Conservation (phyloP, 202 grass and related monocot species). For the Musa balbisiana region DNA sequence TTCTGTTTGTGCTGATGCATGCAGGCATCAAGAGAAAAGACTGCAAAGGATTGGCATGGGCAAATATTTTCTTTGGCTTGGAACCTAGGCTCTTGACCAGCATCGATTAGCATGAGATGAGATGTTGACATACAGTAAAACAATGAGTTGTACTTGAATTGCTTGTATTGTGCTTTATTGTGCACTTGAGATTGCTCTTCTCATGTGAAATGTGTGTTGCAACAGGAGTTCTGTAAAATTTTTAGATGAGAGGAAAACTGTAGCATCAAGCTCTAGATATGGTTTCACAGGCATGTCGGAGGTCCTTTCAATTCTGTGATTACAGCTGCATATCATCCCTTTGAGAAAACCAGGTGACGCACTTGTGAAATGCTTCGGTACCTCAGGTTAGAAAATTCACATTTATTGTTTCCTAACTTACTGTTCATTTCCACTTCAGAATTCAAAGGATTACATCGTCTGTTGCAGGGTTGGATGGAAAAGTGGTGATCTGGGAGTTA, state of each 20-base stretch:
- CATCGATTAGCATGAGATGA: neutral
- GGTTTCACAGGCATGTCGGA: conserved; percentile 55
- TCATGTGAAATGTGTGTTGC: neutral
- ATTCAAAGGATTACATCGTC: conserved; percentile 6
- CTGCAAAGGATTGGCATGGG: neutral
- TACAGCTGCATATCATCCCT: conserved; percentile 65
- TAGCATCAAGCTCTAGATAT: conserved; percentile 62
- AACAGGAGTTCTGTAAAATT: conserved; percentile 81
- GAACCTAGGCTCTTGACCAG: neutral
- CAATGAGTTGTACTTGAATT: neutral
- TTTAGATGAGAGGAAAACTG: conserved; percentile 81
- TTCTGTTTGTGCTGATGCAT: neutral
- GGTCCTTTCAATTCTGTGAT: neutral
- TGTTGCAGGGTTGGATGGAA: conserved; percentile 77
- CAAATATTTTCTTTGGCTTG: neutral
- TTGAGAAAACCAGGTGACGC: conserved; percentile 43
- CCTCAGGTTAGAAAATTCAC: conserved; percentile 57
- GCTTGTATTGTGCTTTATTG: neutral
- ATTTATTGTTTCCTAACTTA: conserved; percentile 9
- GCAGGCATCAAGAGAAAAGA: neutral
- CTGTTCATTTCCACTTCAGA: neutral
- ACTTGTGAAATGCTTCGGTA: conserved; percentile 66
- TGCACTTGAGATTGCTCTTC: conserved; percentile 1
- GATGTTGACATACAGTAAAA: neutral
- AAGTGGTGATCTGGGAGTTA: conserved; percentile 84